Conservation (phyloP, 352 stramenopile species). For the Phytophthora colocasiae region DNA sequence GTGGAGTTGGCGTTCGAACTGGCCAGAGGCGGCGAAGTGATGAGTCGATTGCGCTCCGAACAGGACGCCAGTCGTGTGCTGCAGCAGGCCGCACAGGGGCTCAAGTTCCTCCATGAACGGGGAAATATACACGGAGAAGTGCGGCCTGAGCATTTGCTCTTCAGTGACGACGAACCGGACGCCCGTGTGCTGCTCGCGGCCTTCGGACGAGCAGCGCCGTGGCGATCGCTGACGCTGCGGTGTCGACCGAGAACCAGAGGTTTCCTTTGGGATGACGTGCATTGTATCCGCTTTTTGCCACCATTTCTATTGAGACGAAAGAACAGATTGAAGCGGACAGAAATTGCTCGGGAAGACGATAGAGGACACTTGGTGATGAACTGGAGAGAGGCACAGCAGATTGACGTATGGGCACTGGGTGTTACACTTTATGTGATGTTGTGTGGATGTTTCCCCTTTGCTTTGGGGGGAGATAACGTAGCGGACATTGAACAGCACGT, state of each 20-base stretch:
- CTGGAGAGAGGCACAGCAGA: constrained; percentile 68
- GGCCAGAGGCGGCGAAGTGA: constrained; percentile 65
- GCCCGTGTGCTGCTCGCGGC: constrained; percentile 66
- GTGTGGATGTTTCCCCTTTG: constrained; percentile 67
- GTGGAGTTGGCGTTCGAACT: constrained; percentile 85
- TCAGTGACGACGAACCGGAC: constrained; percentile 68
- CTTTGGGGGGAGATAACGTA: constrained; percentile 26
- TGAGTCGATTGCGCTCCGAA: constrained; percentile 60
- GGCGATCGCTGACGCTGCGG: constrained; percentile 44
- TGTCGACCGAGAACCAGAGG: constrained; percentile 16
- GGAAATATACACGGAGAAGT: constrained; percentile 73
- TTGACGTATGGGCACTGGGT: constrained; percentile 79
- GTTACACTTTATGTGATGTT: constrained; percentile 80
- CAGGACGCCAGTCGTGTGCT: constrained; percentile 63
- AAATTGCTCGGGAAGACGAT: constrained; percentile 13
- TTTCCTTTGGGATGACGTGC: constrained; percentile 68
- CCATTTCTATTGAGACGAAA: constrained; percentile 55
- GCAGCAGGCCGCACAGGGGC: constrained; percentile 46
- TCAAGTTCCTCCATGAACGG: constrained; percentile 65
- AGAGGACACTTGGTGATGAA: constrained; percentile 34
- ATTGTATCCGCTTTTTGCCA: constrained; percentile 71
- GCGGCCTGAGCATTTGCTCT: constrained; percentile 79
- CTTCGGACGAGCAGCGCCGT: constrained; percentile 68
- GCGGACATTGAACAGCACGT: constrained; percentile 36
- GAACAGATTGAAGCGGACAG: constrained; percentile 5